Base-by-base conservation (phyloP, 1,284 basidiomycete species). In the Melampsora americana region DNA sequence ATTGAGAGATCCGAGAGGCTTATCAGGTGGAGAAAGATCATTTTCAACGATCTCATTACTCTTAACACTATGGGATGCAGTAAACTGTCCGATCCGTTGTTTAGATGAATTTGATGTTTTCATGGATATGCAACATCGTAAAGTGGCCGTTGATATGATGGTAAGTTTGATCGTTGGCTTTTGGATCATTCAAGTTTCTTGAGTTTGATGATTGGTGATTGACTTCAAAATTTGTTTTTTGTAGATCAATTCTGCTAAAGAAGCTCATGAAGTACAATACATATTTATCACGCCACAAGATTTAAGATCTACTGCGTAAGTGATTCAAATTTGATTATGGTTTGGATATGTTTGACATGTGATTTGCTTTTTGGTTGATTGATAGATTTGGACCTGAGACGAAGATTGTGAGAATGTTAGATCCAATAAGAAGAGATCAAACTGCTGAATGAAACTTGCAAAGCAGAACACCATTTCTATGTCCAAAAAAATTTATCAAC, bases 41-140 rank as follows among this genome's bases (percentile, higher is more conserved):
- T 99, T 96, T 84, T 92, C 93, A 6, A 99, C 96, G 0, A 93
- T 98, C 78, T 95, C 93, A 79, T 84, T 99, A 69, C 85, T 99
- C 66, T 85, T 98, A 39, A 90, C 96, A 6, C 85, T 99, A 60
- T 99, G 96, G 96, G 92, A 96, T 80, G 90, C 92, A 12, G 92
- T 95, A 74, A 90, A 91, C 0, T 95, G 94, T 82, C 95, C 95
- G 0, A 87, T 99, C 71, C 87, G 95, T 77, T 99, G 95, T 81
- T 87, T 99, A 44, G 95, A 95, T 90, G 84, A 81, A 86, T 85
- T 79, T 62, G 82, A 96, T 79, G 94, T 97, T 18, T 97, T 95
- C 85, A 93, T 96, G 90, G 95, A 98, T 82, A 90, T 90, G 35
- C 90, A 93, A 76, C 97, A 97, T 82, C 89, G 95, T 46, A 89